A percentile compares a stretch with the other conserved stretches of the same genome.
These are phyloP conservation scores for Trichosporon sp. DNA, from an alignment of 1,284 basidiomycete species.

Conservation along the genomic window DNA sequence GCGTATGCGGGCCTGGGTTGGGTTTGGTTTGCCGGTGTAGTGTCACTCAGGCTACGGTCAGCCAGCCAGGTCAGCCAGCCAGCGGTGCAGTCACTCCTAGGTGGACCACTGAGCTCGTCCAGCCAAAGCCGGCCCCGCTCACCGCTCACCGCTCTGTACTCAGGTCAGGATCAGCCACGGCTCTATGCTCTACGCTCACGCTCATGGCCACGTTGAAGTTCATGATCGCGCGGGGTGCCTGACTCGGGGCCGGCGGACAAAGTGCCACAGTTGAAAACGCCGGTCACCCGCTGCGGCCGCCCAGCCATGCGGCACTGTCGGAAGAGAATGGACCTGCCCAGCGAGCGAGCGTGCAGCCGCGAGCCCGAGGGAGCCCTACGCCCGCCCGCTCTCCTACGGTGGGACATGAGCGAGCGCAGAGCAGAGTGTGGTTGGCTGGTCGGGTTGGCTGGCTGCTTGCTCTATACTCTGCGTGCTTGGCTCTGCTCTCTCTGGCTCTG, in stretches of 20 bases:
- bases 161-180: background rate
- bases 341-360: background rate
- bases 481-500: too few relatives aligned
- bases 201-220: background rate
- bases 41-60: too few relatives aligned
- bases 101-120: background rate
- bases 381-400: too few relatives aligned
- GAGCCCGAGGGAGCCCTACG: too few relatives aligned
- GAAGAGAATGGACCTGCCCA: conserved; percentile 2
- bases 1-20: too few relatives aligned
- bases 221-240: background rate
- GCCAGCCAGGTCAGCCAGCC: too few relatives aligned
- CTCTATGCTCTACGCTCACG: background rate
- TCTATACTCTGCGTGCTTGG: too few relatives aligned
- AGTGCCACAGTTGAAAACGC: background rate
- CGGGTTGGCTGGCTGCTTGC: background rate
- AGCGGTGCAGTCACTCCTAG: background rate
- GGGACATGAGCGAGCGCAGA: background rate
- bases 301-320: background rate
- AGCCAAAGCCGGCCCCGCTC: background rate
- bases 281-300: background rate
- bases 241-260: background rate
- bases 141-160: too few relatives aligned
- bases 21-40: too few relatives aligned
- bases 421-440: background rate